Evolutionary conservation across 805 yeast genomes (phyloP).

Genomic region (Saturnispora quitensis): DNA sequence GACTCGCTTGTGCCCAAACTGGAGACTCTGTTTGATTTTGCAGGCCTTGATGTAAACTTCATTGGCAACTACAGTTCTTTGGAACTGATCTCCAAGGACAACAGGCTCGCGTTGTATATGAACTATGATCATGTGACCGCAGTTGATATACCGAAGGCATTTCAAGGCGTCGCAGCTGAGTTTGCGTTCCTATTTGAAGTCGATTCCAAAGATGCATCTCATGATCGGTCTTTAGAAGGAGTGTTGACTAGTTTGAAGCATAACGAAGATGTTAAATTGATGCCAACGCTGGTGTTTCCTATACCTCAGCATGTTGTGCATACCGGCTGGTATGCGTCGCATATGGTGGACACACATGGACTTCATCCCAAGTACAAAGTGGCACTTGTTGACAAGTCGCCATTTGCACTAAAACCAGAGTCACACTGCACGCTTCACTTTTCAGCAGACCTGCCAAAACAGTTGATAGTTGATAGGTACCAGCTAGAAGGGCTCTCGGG

Average conservation of each 20-base stretch:
- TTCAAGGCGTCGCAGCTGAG: background rate
- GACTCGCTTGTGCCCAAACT: background rate
- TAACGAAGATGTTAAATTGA: conserved; percentile 8
- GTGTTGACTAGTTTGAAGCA: conserved; percentile 1
- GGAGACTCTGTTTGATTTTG: background rate
- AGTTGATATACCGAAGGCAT: background rate
- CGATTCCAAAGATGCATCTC: background rate
- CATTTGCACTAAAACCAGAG: background rate
- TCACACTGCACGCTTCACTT: conserved; percentile 1
- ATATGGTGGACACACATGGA: conserved; percentile 16
- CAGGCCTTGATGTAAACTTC: background rate
- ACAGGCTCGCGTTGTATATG: background rate
- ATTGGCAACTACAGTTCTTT: background rate
- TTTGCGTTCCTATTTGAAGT: conserved; percentile 2
- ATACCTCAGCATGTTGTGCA: conserved; percentile 16
- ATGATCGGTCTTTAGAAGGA: conserved; percentile 11
- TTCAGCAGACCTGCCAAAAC: conserved; percentile 17
- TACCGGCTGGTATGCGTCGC: conserved; percentile 12
- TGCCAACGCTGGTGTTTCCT: conserved; percentile 20
- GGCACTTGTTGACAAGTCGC: conserved; percentile 2
- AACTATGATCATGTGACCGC: background rate
- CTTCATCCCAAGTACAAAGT: conserved; percentile 23
- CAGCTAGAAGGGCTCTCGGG: conserved; percentile 14
- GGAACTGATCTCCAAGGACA: conserved; percentile 1
- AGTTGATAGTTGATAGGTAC: conserved; percentile 23